Evolutionary conservation across 2,329 filamentous ascomycete genomes (phyloP), one percentile per base, ranked within the genome.

Genomic region (Clarireedia sp.): DNA sequence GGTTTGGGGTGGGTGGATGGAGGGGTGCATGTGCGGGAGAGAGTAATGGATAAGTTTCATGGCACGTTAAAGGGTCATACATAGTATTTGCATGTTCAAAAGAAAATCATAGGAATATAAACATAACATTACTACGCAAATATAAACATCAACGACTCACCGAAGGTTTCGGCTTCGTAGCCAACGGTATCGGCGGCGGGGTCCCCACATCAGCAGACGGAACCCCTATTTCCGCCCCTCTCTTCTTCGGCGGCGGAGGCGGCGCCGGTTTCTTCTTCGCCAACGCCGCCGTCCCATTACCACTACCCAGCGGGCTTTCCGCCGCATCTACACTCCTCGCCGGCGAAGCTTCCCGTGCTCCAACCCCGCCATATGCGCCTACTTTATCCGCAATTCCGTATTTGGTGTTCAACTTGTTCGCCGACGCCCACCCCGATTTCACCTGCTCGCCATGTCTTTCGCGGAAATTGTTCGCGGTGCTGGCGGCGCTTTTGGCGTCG

Each of bases 371-470:
- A 51, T 62, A 63, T n/a, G 45, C 24, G 4, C 62, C 62, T 43
- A 67, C 58, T 56, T 67, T 67, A 51, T 67, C 62, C 17, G 65
- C 52, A 56, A 69, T 60, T 0, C 67, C 65, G 51, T 70, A 69
- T 51, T 68, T 68, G 4, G 51, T 60, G 50, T 69, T 68, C 36
- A 68, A 23, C 40, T 65, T 67, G 54, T 68, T 68, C 17, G 66
- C 68, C 6, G 67, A 65, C 60, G 76, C 71, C 69, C 73, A 78
- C 1, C 80, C 80, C 14, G 74, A 69, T 14, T 76, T 74, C 14
- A 81, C 77, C 63, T 83, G 79, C 43, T 82, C 80, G 2, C 78
- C 78, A 63, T 85, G 81, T 38, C 79, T 70, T 63, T 83, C 76
- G 45, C 78, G 76, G 63, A 85, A 82, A 63, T 80, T 80, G 40